Evolutionary conservation across 2,329 filamentous ascomycete genomes (phyloP).

Genomic region (Ascochyta pisi): DNA sequence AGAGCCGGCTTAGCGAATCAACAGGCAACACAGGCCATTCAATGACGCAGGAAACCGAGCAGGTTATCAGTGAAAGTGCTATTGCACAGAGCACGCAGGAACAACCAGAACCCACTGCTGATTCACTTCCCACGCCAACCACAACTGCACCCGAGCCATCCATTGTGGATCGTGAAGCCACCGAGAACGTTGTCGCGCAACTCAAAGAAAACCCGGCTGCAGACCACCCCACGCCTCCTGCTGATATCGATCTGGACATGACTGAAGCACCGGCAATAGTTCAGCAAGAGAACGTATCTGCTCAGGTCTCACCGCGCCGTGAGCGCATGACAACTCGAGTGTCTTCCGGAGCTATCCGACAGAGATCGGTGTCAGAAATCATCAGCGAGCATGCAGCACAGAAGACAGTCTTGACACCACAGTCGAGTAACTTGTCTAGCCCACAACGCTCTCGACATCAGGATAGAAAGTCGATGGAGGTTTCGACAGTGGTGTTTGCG

Average conservation of each 20-base stretch:
- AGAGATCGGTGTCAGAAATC: slow-evolving; percentile 77
- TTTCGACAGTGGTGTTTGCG: slow-evolving; percentile 80
- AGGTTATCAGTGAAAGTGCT: slow-evolving; percentile 20
- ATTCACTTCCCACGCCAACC: slow-evolving; percentile 47
- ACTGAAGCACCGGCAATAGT: slow-evolving; percentile 30
- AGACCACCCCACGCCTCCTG: slow-evolving; percentile 47
- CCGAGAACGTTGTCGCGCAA: slow-evolving; percentile 23
- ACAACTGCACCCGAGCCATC: slow-evolving; percentile 44
- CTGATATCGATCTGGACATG: slow-evolving; percentile 46
- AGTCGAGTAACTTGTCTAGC: slow-evolving; percentile 39
- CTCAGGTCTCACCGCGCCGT: slow-evolving; percentile 32
- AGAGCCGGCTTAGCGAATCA: slow-evolving; percentile 33
- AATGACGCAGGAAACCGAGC: slow-evolving; percentile 35
- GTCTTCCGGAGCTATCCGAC: slow-evolving; percentile 72
- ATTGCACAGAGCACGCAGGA: slow-evolving; percentile 11
- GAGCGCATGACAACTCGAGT: slow-evolving; percentile 73
- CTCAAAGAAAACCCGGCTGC: slow-evolving; percentile 19
- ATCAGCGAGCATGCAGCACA: slow-evolving; percentile 63
- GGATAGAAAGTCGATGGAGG: slow-evolving; percentile 62
- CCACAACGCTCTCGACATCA: slow-evolving; percentile 32
- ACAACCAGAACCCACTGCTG: slow-evolving; percentile 31
- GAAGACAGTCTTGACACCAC: slow-evolving; percentile 53
- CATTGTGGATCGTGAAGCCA: slow-evolving; percentile 29
- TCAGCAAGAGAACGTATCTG: slow-evolving; percentile 23
- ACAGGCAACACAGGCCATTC: slow-evolving; percentile 23